Evolutionary conservation across 1,284 basidiomycete genomes (phyloP), one percentile per base, ranked within the genome.

Genomic region (Phlebopus sp.): DNA sequence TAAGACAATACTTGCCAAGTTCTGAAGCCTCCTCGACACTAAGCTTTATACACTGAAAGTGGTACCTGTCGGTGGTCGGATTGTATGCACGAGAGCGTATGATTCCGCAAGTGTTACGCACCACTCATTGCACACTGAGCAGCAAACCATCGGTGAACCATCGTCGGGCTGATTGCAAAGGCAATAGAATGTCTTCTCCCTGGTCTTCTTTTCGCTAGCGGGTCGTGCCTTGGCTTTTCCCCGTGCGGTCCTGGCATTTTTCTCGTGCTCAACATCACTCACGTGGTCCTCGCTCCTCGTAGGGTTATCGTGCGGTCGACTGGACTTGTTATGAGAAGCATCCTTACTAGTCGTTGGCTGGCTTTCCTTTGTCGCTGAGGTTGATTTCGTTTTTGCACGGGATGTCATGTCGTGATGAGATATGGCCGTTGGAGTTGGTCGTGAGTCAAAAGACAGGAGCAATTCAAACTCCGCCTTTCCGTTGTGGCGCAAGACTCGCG

Each of bases 131-230:
- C 90, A 92, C 44, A 74, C 72, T 18, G 78, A 75, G 61, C 90
- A 92, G 42, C 72, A 72, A 39, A 92, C 82, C 90, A 92, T 92
- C 14, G 90, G 88, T 11, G 83, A 77, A 45, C 86, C 86, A 69
- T 90, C 85, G 62, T 91, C 84, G 25, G 77, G 72, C 50, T 74
- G 73, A 30, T 71, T 72, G 63, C 86, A 89, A 3, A 73, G 66
- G 68, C 86, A 88, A 56, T 77, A 77, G 4, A 54, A 59, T 42
- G 59, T 51, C 47, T 42, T 50, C 36, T 51, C 41, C 9, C 47
- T 41, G 23, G 36, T 34, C 29, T 34, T 49, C 11, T 35, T 5
- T 10, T 68, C 59, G 53, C 39, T 36, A 30, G 51, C 29, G 15
- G 49, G 6, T 21, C 42, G 60, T 17, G 49, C n/a, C 45, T 62